These are phyloP conservation scores for Ganoderma boninense DNA, from an alignment of 1,284 basidiomycete species.

Conservation along the genomic window DNA sequence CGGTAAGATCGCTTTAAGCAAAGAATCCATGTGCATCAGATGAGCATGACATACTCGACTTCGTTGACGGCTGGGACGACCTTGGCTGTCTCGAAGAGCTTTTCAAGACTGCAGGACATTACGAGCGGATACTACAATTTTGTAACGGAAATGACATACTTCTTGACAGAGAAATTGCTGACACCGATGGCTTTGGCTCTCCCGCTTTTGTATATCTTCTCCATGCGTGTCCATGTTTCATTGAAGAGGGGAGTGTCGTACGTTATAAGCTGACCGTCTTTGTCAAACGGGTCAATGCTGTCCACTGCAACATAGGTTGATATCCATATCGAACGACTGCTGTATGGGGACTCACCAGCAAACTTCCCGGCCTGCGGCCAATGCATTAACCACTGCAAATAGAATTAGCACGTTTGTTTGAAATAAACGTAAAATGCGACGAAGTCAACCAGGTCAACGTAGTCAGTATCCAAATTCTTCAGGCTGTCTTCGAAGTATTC, in stretches of 20 bases:
- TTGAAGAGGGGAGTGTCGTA: constrained; percentile 53
- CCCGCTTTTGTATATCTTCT: constrained; percentile 55
- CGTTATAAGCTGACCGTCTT: constrained; percentile 38
- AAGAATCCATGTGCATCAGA: constrained; percentile 26
- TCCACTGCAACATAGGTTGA: constrained; percentile 24
- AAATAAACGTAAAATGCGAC: neutral
- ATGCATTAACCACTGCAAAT: constrained; percentile 42
- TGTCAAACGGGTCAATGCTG: constrained; percentile 30
- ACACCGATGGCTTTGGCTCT: constrained; percentile 70
- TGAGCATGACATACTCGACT: constrained; percentile 52
- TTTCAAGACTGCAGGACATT: constrained; percentile 45
- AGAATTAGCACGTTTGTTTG: neutral
- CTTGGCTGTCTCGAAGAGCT: constrained; percentile 49
- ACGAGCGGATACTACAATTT: neutral
- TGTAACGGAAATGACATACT: constrained; percentile 39
- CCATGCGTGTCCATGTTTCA: constrained; percentile 69
- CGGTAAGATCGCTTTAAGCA: neutral
- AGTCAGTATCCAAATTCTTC: constrained; percentile 40
- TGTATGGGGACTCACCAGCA: constrained; percentile 25
- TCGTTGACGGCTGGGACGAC: constrained; percentile 72
- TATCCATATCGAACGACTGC: neutral
- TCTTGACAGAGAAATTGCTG: constrained; percentile 74
- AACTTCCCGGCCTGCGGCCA: constrained; percentile 42
- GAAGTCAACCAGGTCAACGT: constrained; percentile 41
- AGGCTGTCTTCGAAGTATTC: constrained; percentile 42